These are phyloP conservation scores for Tetradesmus obliquus DNA, from an alignment of 139 green algal genomes.

Conservation along the genomic window DNA sequence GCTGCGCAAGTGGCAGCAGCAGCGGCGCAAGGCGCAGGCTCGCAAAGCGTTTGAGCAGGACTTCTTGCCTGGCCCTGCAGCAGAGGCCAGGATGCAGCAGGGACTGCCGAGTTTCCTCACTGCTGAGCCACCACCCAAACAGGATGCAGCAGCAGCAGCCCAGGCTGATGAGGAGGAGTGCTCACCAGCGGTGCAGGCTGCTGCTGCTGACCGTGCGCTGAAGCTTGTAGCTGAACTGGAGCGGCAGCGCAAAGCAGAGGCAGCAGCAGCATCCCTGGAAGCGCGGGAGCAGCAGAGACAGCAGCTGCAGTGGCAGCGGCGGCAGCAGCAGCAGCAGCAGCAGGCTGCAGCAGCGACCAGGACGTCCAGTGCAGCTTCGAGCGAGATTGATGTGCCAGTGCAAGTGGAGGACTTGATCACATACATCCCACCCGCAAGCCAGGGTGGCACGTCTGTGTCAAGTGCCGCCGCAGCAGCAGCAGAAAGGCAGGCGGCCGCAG, in stretches of 20 bases:
- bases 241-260: neutral
- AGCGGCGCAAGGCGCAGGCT: constrained; percentile 26
- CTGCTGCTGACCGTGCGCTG: constrained; percentile 35
- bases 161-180: neutral
- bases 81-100: neutral
- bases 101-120: constrained; percentile 25
- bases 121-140: neutral
- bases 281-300: neutral
- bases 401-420: constrained; percentile 40
- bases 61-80: constrained; percentile 29
- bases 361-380: neutral
- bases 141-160: neutral
- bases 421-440: constrained; percentile 11
- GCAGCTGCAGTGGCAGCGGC: neutral
- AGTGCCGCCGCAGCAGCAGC: neutral
- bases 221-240: constrained; percentile 30
- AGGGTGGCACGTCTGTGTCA: neutral
- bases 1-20: constrained; percentile 40
- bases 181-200: neutral
- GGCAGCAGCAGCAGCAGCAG: neutral
- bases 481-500: neutral
- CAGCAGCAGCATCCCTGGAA: constrained; percentile 11
- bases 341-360: neutral
- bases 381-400: neutral
- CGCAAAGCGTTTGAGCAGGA: constrained; percentile 35